A percentile compares a stretch with the other conserved stretches of the same genome.
These are phyloP conservation scores for Daedaleopsis sinensis DNA, from an alignment of 768 basidiomycete species.

Conservation along the genomic window DNA sequence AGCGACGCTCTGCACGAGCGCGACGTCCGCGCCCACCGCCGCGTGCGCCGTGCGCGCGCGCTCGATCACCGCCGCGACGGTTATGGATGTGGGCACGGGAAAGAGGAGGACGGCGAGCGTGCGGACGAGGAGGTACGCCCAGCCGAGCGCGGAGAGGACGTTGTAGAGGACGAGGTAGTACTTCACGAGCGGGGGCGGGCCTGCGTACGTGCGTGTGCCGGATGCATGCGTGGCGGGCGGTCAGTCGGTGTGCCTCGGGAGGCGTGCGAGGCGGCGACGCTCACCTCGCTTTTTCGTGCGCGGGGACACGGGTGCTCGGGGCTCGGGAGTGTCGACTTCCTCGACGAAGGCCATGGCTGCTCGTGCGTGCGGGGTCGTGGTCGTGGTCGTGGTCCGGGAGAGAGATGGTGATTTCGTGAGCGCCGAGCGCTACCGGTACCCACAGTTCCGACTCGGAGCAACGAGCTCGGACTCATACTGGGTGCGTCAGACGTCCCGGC, in stretches of 20 bases:
- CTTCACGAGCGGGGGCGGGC: constrained; percentile 27
- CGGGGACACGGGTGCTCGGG: background rate
- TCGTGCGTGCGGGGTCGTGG: background rate
- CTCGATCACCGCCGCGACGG: constrained; percentile 43
- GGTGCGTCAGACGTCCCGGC: too few species aligned
- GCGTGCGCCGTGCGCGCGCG: constrained; percentile 57
- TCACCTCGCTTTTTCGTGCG: constrained; percentile 7
- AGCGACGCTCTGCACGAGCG: constrained; percentile 83
- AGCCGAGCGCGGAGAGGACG: constrained; percentile 68
- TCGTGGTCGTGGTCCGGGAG: constrained; percentile 1
- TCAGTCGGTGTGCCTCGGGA: background rate
- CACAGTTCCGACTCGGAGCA: too few species aligned
- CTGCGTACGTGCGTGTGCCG: constrained; percentile 6
- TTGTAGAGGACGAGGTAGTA: constrained; percentile 84
- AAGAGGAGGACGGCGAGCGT: constrained; percentile 50
- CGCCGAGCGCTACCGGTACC: background rate
- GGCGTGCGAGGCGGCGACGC: constrained; percentile 10
- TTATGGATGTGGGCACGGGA: constrained; percentile 1
- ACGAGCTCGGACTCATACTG: too few species aligned
- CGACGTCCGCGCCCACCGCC: constrained; percentile 61
- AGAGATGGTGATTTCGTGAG: background rate
- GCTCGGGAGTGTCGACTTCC: constrained; percentile 16
- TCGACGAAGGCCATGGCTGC: constrained; percentile 24
- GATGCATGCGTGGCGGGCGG: background rate
- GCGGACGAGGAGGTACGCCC: constrained; percentile 69